Conservation (phyloP, 2,329 filamentous ascomycete genomes). For the Knufia fluminis region DNA sequence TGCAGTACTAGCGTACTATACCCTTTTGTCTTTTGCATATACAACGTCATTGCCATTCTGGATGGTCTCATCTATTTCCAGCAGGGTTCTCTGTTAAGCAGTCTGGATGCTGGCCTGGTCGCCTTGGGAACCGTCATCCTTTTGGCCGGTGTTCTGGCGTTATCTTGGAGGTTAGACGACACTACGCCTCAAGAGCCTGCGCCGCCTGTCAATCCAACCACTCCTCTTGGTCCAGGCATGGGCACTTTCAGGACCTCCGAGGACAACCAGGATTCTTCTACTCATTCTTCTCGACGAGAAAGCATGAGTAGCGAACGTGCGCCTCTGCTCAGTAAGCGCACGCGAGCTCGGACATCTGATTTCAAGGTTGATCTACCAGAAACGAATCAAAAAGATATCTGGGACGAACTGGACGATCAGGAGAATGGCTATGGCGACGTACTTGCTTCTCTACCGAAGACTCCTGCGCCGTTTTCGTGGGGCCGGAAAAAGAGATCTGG, state of each 20-base stretch:
- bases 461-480: conserved; percentile 18
- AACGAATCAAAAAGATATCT: conserved; percentile 60
- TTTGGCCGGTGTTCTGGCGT: conserved; percentile 74
- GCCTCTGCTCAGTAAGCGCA: conserved; percentile 28
- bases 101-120: conserved; percentile 62
- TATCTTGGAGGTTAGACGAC: conserved; percentile 88
- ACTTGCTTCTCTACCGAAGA: conserved; percentile 27
- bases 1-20: conserved; percentile 94
- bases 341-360: conserved; percentile 23
- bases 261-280: conserved; percentile 35
- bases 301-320: conserved; percentile 27
- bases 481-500: conserved; percentile 13
- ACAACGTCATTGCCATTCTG: conserved; percentile 97
- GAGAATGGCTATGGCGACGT: conserved; percentile 33
- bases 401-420: conserved; percentile 77
- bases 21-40: conserved; percentile 94
- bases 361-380: conserved; percentile 32
- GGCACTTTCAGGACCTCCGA: conserved; percentile 52
- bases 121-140: conserved; percentile 78
- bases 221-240: conserved; percentile 69
- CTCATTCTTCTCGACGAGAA: conserved; percentile 28
- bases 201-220: conserved; percentile 39
- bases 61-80: conserved; percentile 96
- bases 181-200: conserved; percentile 35
- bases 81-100: conserved; percentile 70